phyloP scores from a whole-genome alignment of 176 grass and related monocot species.

The Phoenix dactylifera region DNA sequence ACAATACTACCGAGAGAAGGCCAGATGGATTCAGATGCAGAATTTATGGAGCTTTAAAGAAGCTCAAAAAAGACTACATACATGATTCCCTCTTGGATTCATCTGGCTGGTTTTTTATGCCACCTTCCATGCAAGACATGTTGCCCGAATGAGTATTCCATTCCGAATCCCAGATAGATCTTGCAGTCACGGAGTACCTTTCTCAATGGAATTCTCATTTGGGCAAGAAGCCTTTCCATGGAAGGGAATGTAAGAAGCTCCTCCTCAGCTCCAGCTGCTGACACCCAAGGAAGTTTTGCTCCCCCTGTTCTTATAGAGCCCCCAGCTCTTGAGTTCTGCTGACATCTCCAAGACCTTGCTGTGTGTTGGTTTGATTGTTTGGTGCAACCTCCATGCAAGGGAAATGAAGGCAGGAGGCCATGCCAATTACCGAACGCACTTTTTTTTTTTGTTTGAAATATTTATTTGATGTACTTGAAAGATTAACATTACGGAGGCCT shows the following conservation, averaged over 20 bases:
- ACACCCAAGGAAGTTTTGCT: neutral
- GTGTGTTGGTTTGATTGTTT: slow-evolving; percentile 4
- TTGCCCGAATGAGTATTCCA: slow-evolving; percentile 9
- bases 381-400: slow-evolving; percentile 3
- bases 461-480: too few relatives aligned
- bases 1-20: too few relatives aligned
- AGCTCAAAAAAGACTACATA: neutral
- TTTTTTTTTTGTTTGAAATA: neutral
- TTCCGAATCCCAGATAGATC: neutral
- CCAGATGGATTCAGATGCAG: too few relatives aligned
- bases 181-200: neutral
- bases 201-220: slow-evolving; percentile 11
- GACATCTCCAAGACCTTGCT: too few relatives aligned
- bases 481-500: too few relatives aligned
- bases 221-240: slow-evolving; percentile 10
- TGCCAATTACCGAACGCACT: neutral
- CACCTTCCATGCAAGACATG: slow-evolving; percentile 6
- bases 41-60: neutral
- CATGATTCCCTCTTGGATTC: neutral
- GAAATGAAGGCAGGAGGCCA: neutral
- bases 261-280: neutral
- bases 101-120: too few relatives aligned
- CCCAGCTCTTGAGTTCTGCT: too few relatives aligned
- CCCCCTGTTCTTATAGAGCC: neutral
- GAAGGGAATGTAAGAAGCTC: neutral